phyloP scores from a whole-genome alignment of 2,329 filamentous ascomycete species.

The Ophiostoma pallidulum region DNA sequence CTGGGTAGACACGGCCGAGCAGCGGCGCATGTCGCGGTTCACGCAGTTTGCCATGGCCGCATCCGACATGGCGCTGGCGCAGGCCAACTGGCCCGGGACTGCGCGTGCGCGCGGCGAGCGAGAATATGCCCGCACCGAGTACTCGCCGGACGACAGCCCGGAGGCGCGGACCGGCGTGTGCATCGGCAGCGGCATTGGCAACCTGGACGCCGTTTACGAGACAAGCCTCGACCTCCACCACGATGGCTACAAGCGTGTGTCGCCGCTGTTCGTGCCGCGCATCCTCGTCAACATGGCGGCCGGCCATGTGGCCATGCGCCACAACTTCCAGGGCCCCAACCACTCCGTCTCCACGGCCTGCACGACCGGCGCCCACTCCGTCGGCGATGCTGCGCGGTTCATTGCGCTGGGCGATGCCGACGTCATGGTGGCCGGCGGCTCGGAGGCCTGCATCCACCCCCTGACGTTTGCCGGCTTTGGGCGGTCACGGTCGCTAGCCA shows the following conservation, averaged over 20 bases:
- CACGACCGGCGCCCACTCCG: slow-evolving; percentile 88
- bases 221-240: slow-evolving; percentile 68
- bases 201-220: slow-evolving; percentile 80
- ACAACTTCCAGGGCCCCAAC: slow-evolving; percentile 84
- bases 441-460: slow-evolving; percentile 93
- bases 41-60: slow-evolving; percentile 86
- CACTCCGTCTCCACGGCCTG: slow-evolving; percentile 91
- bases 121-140: neutral
- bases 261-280: slow-evolving; percentile 85
- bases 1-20: slow-evolving; percentile 44
- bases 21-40: slow-evolving; percentile 80
- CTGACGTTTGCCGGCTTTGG: slow-evolving; percentile 88
- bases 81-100: slow-evolving; percentile 63
- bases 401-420: slow-evolving; percentile 86
- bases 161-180: slow-evolving; percentile 78
- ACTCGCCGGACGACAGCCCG: slow-evolving; percentile 36
- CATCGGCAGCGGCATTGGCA: slow-evolving; percentile 90
- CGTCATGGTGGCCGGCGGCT: slow-evolving; percentile 92
- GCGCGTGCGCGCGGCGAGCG: too few relatives aligned
- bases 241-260: slow-evolving; percentile 82
- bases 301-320: slow-evolving; percentile 87
- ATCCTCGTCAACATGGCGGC: slow-evolving; percentile 92
- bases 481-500: slow-evolving; percentile 66
- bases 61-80: slow-evolving; percentile 71
- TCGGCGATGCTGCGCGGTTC: slow-evolving; percentile 88